A percentile compares a stretch with the other conserved stretches of the same genome.
Conservation (phyloP, 768 basidiomycete species). For the Leccinum olivaceopallidum region DNA sequence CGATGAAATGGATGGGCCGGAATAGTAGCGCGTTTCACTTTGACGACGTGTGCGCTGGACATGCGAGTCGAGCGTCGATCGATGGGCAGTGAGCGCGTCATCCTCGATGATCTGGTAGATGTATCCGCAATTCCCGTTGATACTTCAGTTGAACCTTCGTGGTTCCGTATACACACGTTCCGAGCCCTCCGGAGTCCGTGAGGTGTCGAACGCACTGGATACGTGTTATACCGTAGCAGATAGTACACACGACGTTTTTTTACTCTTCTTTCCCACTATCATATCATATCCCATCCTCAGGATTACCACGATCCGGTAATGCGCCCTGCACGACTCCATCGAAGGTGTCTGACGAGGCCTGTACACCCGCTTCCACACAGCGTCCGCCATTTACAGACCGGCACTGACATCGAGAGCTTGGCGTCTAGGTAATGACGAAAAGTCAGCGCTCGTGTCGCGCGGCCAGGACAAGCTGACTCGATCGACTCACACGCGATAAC, state of each 20-base stretch:
- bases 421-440: not conserved
- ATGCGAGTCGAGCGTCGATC: not conserved
- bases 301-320: not conserved
- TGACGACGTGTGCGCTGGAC: not conserved
- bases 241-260: not conserved
- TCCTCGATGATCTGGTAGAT: not conserved
- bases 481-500: constrained; percentile 1
- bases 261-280: not conserved
- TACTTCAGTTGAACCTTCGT: not conserved
- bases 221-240: not conserved
- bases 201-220: not conserved
- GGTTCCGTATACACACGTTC: not conserved
- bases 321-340: not conserved
- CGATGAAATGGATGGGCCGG: not conserved
- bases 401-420: constrained; percentile 8
- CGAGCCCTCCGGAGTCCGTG: not conserved
- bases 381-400: not conserved
- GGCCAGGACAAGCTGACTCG: not conserved
- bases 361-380: constrained; percentile 14
- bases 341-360: not conserved
- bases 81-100: not conserved
- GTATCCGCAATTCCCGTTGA: not conserved
- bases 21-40: not conserved
- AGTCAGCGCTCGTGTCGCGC: not conserved
- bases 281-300: not conserved